Base-by-base conservation (phyloP, 305 asterid genomes). In the Ilex paraguariensis region DNA sequence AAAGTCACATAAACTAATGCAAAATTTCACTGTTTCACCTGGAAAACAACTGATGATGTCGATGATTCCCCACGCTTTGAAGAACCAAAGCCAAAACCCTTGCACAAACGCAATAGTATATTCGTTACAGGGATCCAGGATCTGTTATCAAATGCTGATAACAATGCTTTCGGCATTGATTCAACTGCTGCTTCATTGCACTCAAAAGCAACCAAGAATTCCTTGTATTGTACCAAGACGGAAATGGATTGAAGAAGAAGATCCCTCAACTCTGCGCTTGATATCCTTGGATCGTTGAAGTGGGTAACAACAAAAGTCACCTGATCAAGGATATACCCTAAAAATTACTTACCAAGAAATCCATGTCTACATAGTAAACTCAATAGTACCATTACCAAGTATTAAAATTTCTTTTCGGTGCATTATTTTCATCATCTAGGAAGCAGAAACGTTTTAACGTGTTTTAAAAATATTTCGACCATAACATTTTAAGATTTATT, bases 81-180 rank as follows among this genome's bases (percentile, higher is more conserved):
- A 69, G 77, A 81, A 30, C 91, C 87, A 75, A 92, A 89, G 56
- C 96, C 91, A 48, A 89, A 87, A 64, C 95, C 89, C 70, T 89
- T 92, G 82, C 93, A 89, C 69, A 92, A 67, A 58, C 95, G 79
- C 54, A 89, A 80, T 66, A 92, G 80, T 63, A 92, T 87, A 75
- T 85, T 89, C 65, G 98, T 92, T 63, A 92, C 94, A 52, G 95
- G 97, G 65, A 92, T 87, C 97, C 98, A 92, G 31, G 97, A 87
- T 78, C 98, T 78, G 78, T 81, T 84, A 67, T 89, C 97, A 71
- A 92, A 92, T 49, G 97, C 88, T 60, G 92, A 79, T 63, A 92
- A 79, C 64, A 89, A 79, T 40, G 97, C 95, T 72, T 74, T 85
- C 45, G 98, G 98, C 93, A 89, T 75, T 70, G 68, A 77, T 48